These are phyloP conservation scores for Globisporangium echinulatum DNA, from an alignment of 352 stramenopile species.

Conservation along the genomic window DNA sequence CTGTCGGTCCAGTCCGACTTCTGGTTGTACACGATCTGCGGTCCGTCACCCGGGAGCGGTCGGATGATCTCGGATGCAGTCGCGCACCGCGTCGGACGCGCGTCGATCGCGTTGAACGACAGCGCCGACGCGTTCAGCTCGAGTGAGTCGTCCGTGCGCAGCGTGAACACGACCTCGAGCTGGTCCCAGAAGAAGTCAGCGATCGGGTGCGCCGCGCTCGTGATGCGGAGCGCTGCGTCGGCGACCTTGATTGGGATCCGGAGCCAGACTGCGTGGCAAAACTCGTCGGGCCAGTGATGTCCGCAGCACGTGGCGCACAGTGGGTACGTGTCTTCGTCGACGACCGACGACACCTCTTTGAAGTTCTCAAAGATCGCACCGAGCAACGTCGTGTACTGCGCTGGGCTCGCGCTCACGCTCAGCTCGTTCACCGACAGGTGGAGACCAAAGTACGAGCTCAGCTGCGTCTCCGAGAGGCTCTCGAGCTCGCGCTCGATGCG, in stretches of 20 bases:
- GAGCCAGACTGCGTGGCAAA: slow-evolving; percentile 75
- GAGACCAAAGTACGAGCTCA: slow-evolving; percentile 65
- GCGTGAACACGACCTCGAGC: slow-evolving; percentile 65
- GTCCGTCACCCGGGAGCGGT: slow-evolving; percentile 56
- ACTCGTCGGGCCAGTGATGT: slow-evolving; percentile 53
- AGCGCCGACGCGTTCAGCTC: slow-evolving; percentile 57
- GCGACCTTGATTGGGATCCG: slow-evolving; percentile 69
- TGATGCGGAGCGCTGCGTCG: slow-evolving; percentile 70
- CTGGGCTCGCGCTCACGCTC: slow-evolving; percentile 45
- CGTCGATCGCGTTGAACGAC: slow-evolving; percentile 56
- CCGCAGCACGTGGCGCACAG: slow-evolving; percentile 53
- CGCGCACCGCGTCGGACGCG: slow-evolving; percentile 42
- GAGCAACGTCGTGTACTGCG: slow-evolving; percentile 69
- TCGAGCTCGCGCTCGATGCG: slow-evolving; percentile 72
- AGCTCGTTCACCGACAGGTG: slow-evolving; percentile 75
- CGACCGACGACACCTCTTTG: slow-evolving; percentile 63
- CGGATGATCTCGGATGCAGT: slow-evolving; percentile 63
- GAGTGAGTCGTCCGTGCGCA: slow-evolving; percentile 79
- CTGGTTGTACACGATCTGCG: slow-evolving; percentile 78
- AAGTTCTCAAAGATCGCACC: slow-evolving; percentile 88
- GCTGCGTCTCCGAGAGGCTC: slow-evolving; percentile 42
- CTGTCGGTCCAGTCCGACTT: slow-evolving; percentile 73
- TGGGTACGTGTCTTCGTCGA: slow-evolving; percentile 78
- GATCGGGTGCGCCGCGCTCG: slow-evolving; percentile 43
- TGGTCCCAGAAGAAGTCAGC: slow-evolving; percentile 79